Percentiles rank a stretch among this genome's conserved stretches.
Evolutionary conservation across 2,329 filamentous ascomycete species (phyloP).

Genomic region (Pseudogymnoascus sp.): DNA sequence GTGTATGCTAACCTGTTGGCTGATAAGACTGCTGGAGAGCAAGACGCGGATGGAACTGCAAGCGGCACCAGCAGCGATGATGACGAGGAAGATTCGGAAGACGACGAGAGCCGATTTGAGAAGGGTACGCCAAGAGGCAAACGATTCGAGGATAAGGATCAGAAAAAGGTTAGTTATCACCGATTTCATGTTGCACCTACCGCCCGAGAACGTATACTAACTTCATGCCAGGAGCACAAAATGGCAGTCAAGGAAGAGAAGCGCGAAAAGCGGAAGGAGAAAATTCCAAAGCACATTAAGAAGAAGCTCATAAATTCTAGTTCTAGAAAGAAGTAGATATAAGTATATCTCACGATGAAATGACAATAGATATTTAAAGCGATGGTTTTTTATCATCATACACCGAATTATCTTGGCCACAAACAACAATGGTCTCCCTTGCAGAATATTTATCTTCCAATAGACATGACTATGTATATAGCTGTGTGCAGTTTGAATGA

Average conservation of each 20-base stretch:
- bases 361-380: slow-evolving; percentile 8
- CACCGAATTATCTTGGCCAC: background rate
- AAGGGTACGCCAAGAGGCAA: slow-evolving; percentile 69
- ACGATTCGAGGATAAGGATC: slow-evolving; percentile 84
- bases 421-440: background rate
- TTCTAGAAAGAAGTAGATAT: slow-evolving; percentile 55
- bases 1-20: slow-evolving; percentile 82
- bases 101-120: slow-evolving; percentile 49
- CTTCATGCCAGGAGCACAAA: slow-evolving; percentile 58
- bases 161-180: slow-evolving; percentile 56
- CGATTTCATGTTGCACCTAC: background rate
- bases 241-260: slow-evolving; percentile 90
- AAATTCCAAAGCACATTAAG: slow-evolving; percentile 95
- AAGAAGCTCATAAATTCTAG: slow-evolving; percentile 67
- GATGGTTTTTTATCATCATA: background rate
- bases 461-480: background rate
- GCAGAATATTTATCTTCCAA: background rate
- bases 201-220: slow-evolving; percentile 19
- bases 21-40: slow-evolving; percentile 46
- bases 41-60: slow-evolving; percentile 34
- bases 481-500: background rate
- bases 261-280: slow-evolving; percentile 83
- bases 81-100: slow-evolving; percentile 35
- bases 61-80: slow-evolving; percentile 33
- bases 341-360: slow-evolving; percentile 8